A percentile compares a stretch with the other conserved stretches of the same genome.
Conservation (phyloP, 2,329 filamentous ascomycete genomes). For the Sclerotinia sclerotiorum region DNA sequence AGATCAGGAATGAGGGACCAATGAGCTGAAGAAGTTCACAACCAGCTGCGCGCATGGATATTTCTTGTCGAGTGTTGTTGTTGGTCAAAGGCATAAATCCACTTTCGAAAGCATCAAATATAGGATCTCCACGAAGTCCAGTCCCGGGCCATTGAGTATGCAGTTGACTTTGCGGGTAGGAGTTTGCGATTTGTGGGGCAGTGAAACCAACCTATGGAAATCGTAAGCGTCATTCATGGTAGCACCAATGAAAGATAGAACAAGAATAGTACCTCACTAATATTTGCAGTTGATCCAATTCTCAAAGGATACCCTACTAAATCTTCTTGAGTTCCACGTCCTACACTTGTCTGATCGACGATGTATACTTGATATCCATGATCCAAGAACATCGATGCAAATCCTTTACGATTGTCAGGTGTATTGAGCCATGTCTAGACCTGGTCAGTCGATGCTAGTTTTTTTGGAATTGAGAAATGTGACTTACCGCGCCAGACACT, state of each 20-base stretch:
- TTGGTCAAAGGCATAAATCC: slow-evolving; percentile 38
- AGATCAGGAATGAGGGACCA: slow-evolving; percentile 38
- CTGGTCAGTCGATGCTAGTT: slow-evolving; percentile 10
- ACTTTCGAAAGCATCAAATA: slow-evolving; percentile 39
- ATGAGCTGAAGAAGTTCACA: slow-evolving; percentile 40
- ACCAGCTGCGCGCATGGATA: slow-evolving; percentile 37
- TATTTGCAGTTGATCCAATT: slow-evolving; percentile 30
- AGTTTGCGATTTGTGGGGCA: slow-evolving; percentile 9
- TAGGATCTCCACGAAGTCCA: slow-evolving; percentile 39
- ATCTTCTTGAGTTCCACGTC: slow-evolving; percentile 29
- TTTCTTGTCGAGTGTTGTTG: slow-evolving; percentile 37
- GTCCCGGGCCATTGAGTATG: slow-evolving; percentile 44
- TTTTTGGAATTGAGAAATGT: background rate
- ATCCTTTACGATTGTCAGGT: slow-evolving; percentile 48
- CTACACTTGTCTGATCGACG: slow-evolving; percentile 33
- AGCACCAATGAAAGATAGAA: background rate
- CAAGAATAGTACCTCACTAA: slow-evolving; percentile 15
- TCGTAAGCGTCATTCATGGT: background rate
- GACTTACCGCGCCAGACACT: slow-evolving; percentile 27
- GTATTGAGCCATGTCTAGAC: slow-evolving; percentile 47
- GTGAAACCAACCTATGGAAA: slow-evolving; percentile 14
- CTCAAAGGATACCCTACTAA: slow-evolving; percentile 30
- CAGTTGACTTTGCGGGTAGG: slow-evolving; percentile 31
- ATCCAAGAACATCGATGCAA: slow-evolving; percentile 48
- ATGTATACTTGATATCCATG: slow-evolving; percentile 48